Percentiles rank a stretch among this genome's conserved stretches.
Evolutionary conservation across 441 rosid species (phyloP).

Genomic region (Breynia disticha): DNA sequence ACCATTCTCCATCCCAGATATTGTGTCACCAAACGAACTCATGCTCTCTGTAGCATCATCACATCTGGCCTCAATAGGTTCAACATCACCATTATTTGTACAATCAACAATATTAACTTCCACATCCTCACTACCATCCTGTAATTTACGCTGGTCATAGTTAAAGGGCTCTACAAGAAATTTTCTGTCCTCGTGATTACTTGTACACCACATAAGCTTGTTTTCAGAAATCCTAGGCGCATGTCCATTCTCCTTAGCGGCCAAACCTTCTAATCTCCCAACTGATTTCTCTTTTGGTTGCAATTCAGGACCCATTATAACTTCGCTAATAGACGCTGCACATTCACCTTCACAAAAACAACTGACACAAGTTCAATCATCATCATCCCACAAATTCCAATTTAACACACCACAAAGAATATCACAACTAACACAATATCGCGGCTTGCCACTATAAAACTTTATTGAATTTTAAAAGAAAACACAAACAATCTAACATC

Average conservation of each 20-base stretch:
- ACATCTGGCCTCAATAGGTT: constrained; percentile 15
- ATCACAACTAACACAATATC: no score
- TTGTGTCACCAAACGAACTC: constrained; percentile 65
- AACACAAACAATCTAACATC: no score
- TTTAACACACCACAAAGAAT: no score
- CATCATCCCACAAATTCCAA: background rate
- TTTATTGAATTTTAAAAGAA: no score
- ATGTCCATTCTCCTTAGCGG: constrained; percentile 17
- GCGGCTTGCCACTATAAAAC: no score
- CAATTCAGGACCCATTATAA: constrained; percentile 33
- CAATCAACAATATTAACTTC: constrained; percentile 46
- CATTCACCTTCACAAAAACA: constrained; percentile 1
- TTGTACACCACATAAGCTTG: constrained; percentile 25
- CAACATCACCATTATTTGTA: constrained; percentile 12
- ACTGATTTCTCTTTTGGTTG: constrained; percentile 23
- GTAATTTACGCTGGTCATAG: constrained; percentile 15
- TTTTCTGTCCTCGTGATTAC: constrained; percentile 31
- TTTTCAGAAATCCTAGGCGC: constrained; percentile 21
- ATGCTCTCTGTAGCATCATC: constrained; percentile 53
- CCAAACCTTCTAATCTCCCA: constrained; percentile 17
- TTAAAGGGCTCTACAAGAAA: constrained; percentile 16
- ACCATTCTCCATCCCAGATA: constrained; percentile 34
- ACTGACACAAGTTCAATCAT: background rate
- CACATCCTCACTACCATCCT: constrained; percentile 18
- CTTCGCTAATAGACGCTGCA: background rate